Evolutionary conservation across 768 basidiomycete species (phyloP).

Genomic region (Strobilomyces dryophilus): DNA sequence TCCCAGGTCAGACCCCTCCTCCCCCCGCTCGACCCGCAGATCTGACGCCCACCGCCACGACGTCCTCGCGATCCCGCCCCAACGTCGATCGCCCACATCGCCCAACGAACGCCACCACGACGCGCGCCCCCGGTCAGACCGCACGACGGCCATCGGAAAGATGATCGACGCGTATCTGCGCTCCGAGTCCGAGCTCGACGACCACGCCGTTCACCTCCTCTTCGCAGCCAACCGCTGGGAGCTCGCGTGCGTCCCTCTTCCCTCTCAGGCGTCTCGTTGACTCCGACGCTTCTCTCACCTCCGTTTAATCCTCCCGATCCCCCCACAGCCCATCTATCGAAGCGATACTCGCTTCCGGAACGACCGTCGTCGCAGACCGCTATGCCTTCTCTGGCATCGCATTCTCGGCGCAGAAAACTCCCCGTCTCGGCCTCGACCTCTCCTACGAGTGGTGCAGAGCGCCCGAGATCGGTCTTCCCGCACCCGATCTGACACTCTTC

Average conservation of each 20-base stretch:
- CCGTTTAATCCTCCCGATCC: too few species aligned
- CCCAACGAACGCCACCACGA: not conserved
- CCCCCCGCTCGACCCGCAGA: not conserved
- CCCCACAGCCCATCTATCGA: slow-evolving; percentile 55
- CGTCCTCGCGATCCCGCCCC: not conserved
- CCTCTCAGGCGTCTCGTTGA: too few species aligned
- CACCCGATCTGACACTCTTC: slow-evolving; percentile 86
- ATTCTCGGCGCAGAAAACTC: slow-evolving; percentile 63
- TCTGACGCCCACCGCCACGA: not conserved
- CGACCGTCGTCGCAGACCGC: slow-evolving; percentile 81
- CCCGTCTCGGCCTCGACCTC: slow-evolving; percentile 41
- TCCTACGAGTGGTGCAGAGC: slow-evolving; percentile 79
- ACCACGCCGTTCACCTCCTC: slow-evolving; percentile 86
- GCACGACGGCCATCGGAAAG: slow-evolving; percentile 84
- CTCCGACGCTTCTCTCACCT: too few species aligned
- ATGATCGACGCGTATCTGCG: slow-evolving; percentile 93
- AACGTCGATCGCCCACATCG: not conserved
- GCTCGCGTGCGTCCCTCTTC: slow-evolving; percentile 55
- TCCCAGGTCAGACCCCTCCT: slow-evolving; percentile 65
- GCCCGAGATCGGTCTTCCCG: slow-evolving; percentile 84
- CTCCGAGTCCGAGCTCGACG: slow-evolving; percentile 82
- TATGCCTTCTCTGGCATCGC: slow-evolving; percentile 97
- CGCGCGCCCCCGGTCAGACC: slow-evolving; percentile 46
- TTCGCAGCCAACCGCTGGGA: slow-evolving; percentile 99
- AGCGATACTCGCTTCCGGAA: slow-evolving; percentile 54